A percentile compares a stretch with the other conserved stretches of the same genome.
Evolutionary conservation across 2,329 filamentous ascomycete genomes (phyloP).

Genomic region (Onygenales sp.): DNA sequence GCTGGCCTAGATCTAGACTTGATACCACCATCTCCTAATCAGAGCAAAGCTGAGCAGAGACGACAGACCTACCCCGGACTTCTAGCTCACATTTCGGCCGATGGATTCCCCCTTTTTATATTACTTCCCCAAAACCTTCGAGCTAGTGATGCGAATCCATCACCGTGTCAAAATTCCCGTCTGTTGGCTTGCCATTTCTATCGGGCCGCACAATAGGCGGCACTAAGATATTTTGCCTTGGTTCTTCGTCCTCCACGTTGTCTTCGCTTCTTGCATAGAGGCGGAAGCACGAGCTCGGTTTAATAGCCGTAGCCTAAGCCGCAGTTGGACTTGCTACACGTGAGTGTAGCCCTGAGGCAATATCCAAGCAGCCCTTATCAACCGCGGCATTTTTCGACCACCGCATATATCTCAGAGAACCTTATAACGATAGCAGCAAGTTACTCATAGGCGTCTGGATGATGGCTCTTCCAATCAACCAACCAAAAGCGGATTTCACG

Average conservation of each 20-base stretch:
- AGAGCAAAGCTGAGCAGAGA: not conserved
- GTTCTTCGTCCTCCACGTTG: not conserved
- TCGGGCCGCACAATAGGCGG: not conserved
- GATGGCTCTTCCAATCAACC: not conserved
- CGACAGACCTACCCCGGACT: not conserved
- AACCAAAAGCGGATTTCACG: not conserved
- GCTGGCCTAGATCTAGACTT: not conserved
- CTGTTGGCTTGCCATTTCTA: not conserved
- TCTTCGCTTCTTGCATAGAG: not conserved
- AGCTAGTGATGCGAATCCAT: not conserved
- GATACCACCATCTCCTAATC: not conserved
- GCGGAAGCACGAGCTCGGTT: not conserved
- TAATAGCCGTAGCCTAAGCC: not conserved
- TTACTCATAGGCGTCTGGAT: not conserved
- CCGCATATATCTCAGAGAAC: not conserved
- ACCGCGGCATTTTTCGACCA: not conserved
- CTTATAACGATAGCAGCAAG: not conserved
- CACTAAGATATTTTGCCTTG: not conserved
- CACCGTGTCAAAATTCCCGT: not conserved
- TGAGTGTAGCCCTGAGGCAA: not conserved
- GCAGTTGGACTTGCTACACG: not conserved
- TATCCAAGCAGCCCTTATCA: not conserved
- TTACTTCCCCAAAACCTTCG: not conserved
- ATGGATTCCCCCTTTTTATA: not conserved
- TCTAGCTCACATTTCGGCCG: not conserved